Conservation (phyloP, 331 rosid species). For the Dryas integrifolia region DNA sequence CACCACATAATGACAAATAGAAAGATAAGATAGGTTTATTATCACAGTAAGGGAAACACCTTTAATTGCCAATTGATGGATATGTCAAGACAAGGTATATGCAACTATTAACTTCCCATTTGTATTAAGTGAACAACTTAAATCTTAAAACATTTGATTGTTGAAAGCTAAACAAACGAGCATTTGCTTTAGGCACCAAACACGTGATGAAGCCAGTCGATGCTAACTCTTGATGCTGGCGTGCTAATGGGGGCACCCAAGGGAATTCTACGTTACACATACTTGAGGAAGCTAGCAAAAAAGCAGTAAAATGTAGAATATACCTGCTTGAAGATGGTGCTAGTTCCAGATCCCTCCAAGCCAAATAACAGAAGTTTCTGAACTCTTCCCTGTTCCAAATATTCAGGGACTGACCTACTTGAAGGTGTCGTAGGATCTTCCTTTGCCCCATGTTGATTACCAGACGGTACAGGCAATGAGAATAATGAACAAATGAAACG, state of each 20-base stretch:
- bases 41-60: neutral
- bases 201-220: neutral
- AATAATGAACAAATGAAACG: conserved; percentile 77
- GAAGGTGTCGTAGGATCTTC: conserved; percentile 54
- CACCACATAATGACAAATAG: neutral
- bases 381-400: conserved; percentile 69
- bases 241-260: too few relatives aligned
- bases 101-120: conserved; percentile 6
- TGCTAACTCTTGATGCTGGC: neutral
- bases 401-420: conserved; percentile 66
- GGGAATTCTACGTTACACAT: too few relatives aligned
- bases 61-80: neutral
- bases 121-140: neutral
- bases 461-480: conserved; percentile 77
- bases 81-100: neutral
- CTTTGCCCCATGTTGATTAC: conserved; percentile 47
- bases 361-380: conserved; percentile 89
- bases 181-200: neutral
- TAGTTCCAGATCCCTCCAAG: conserved; percentile 83
- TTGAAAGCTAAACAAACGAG: neutral
- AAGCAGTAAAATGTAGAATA: conserved; percentile 16
- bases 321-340: conserved; percentile 90
- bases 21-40: neutral
- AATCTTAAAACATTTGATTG: neutral
- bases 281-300: neutral